phyloP scores from a whole-genome alignment of 2,329 filamentous ascomycete genomes.

The Penicillium psychrosexuale region DNA sequence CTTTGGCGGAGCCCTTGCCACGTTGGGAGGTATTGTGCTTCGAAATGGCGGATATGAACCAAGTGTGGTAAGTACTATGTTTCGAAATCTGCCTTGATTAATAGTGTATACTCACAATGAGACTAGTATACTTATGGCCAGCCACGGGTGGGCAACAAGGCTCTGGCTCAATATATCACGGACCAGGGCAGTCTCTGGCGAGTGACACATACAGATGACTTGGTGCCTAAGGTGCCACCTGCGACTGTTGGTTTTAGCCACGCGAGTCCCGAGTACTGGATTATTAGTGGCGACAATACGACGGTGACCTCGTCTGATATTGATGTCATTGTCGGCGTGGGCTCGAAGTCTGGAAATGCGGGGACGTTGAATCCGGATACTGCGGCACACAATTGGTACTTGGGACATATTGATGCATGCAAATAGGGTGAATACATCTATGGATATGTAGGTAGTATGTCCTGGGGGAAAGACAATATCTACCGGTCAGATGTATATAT shows the following conservation, averaged over 20 bases:
- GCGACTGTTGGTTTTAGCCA: slow-evolving; percentile 33
- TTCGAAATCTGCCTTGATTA: too few relatives aligned
- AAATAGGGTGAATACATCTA: slow-evolving; percentile 1
- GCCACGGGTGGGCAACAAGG: slow-evolving; percentile 41
- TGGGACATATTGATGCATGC: slow-evolving; percentile 25
- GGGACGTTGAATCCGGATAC: slow-evolving; percentile 26
- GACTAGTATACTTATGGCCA: slow-evolving; percentile 41
- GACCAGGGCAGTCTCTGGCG: slow-evolving; percentile 34
- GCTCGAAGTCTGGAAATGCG: slow-evolving; percentile 32
- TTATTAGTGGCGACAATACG: slow-evolving; percentile 6
- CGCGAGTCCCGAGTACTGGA: slow-evolving; percentile 16
- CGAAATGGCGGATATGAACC: slow-evolving; percentile 41
- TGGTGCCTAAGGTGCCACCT: slow-evolving; percentile 39
- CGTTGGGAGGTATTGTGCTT: slow-evolving; percentile 47
- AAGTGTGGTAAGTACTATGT: slow-evolving; percentile 40
- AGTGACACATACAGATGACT: slow-evolving; percentile 38
- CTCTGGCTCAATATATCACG: slow-evolving; percentile 39
- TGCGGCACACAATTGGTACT: slow-evolving; percentile 36
- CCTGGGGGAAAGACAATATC: neutral
- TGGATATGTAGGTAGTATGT: neutral
- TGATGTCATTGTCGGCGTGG: slow-evolving; percentile 32
- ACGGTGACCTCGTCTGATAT: slow-evolving; percentile 32
- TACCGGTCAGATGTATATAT: neutral
- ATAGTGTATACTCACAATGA: neutral
- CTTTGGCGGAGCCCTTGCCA: slow-evolving; percentile 52